Evolutionary conservation across 2,329 filamentous ascomycete species (phyloP).

Genomic region (Penicillium nordicum): DNA sequence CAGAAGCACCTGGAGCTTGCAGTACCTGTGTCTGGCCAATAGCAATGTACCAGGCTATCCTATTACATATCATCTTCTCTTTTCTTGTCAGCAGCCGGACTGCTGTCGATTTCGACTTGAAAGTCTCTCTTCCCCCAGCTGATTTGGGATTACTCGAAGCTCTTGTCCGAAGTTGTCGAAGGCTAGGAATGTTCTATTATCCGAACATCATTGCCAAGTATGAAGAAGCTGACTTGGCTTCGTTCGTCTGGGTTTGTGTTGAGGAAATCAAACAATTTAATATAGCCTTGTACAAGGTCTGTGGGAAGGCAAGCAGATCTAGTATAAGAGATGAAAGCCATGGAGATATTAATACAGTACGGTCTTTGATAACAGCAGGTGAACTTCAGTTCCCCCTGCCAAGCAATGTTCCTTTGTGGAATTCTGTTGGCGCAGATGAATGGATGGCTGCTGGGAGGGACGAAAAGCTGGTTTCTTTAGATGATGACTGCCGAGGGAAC

Average conservation of each 20-base stretch:
- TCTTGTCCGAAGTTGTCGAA: conserved; percentile 28
- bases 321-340: background rate
- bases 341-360: background rate
- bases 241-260: conserved; percentile 23
- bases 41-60: conserved; percentile 32
- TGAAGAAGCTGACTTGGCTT: conserved; percentile 4
- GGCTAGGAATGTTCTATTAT: conserved; percentile 29
- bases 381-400: conserved; percentile 23
- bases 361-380: conserved; percentile 3
- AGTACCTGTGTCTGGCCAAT: conserved; percentile 28
- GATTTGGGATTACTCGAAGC: conserved; percentile 16
- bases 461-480: background rate
- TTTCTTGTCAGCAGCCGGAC: conserved; percentile 4
- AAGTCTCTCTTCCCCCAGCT: conserved; percentile 1
- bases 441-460: conserved; percentile 4
- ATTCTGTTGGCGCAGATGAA: conserved; percentile 5
- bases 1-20: conserved; percentile 1
- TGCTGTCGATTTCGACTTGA: conserved; percentile 14
- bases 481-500: background rate
- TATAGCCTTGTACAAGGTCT: conserved; percentile 27
- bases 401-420: conserved; percentile 14
- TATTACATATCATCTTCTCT: conserved; percentile 32
- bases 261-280: conserved; percentile 33
- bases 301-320: conserved; percentile 3
- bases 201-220: conserved; percentile 25